Base-by-base conservation (phyloP, 306 rosid genomes). In the Gillenia trifoliata region DNA sequence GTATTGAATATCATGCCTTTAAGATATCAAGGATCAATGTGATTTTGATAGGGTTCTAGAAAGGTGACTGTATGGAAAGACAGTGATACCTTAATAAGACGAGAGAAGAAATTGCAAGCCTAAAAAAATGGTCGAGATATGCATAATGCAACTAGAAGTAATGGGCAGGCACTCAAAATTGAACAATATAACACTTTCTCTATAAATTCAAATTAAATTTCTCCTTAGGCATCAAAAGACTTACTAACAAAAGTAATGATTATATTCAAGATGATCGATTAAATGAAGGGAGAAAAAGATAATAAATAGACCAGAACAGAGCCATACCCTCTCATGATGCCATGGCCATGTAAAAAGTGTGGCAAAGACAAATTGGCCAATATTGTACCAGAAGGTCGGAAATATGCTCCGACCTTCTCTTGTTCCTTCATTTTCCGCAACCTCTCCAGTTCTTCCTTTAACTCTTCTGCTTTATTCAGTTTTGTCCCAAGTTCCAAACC, bases 401-500 rank as follows among this genome's bases (percentile, higher is more conserved):
- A 90, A 77, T 89, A 91, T 7, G 96, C 85, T 8, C 77, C 71
- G 9, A 77, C 34, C 82, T 85, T 92, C 73, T 90, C 90, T 43
- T 74, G 86, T 64, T 92, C 97, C 88, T 82, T 87, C 88, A 76
- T 75, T 81, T 68, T 81, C 56, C 84, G 85, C 41, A 95, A 47
- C 70, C 86, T 89, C 78, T 90, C 98, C 62, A 95, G 86, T 69
- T 92, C 97, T 11, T 83, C 96, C 86, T 86, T 95, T 22, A 95
- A 74, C 85, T 92, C 97, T 62, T 92, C 92, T 8, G 86, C 97
- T 80, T 71, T 89, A 64, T 86, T 77, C 59, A 95, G 87, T 81
- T 75, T 92, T 1, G 93, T 70, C 76, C 98, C 99, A 72, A 95
- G 86, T 73, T 95, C 98, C 88, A 95, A 81, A 78, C 99, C 98